Percentiles rank a stretch among this genome's conserved stretches.
phyloP scores from a whole-genome alignment of 1,139 yeast genomes.

The Protomyces lactucae-debilis region DNA sequence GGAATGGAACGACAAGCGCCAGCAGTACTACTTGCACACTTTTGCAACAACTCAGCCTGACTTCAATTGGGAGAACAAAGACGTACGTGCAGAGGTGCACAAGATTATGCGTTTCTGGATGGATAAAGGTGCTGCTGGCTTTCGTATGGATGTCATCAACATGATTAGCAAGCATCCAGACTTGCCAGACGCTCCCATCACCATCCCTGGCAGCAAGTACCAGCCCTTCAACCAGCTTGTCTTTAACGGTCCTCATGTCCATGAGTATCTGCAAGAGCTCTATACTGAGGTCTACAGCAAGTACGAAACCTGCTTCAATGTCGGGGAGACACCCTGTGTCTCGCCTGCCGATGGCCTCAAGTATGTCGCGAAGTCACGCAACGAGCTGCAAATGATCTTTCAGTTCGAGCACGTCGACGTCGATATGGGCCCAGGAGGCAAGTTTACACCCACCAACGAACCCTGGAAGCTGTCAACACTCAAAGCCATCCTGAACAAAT shows the following conservation, averaged over 20 bases:
- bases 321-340: constrained; percentile 53
- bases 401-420: constrained; percentile 45
- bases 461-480: constrained; percentile 45
- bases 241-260: constrained; percentile 52
- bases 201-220: constrained; percentile 43
- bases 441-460: constrained; percentile 41
- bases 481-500: constrained; percentile 44
- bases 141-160: constrained; percentile 55
- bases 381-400: constrained; percentile 54
- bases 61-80: constrained; percentile 57
- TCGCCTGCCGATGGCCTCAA: constrained; percentile 42
- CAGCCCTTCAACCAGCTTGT: constrained; percentile 44
- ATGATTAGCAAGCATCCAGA: constrained; percentile 51
- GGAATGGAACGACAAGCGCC: constrained; percentile 52
- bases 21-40: constrained; percentile 52
- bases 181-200: constrained; percentile 51
- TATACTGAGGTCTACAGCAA: constrained; percentile 36
- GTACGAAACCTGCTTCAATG: constrained; percentile 46
- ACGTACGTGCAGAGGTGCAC: constrained; percentile 50
- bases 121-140: constrained; percentile 55
- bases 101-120: constrained; percentile 53
- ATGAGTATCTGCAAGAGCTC: constrained; percentile 56
- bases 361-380: constrained; percentile 49
- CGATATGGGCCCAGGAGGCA: constrained; percentile 44
- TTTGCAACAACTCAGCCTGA: constrained; percentile 56